These are phyloP conservation scores for Daldinia sp. DNA, from an alignment of 2,329 filamentous ascomycete species.

Conservation along the genomic window DNA sequence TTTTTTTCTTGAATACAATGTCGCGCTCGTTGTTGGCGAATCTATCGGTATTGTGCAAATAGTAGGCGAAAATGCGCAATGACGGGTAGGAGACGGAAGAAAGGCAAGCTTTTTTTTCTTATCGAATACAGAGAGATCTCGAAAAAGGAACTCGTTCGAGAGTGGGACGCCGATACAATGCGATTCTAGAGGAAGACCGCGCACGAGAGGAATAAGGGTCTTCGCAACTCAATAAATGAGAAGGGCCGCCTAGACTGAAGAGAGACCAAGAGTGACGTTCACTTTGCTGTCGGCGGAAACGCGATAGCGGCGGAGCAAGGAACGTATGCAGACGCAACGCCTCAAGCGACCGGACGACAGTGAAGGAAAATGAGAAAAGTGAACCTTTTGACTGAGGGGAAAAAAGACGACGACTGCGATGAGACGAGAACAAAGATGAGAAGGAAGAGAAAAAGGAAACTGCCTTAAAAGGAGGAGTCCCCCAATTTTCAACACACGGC, in stretches of 20 bases:
- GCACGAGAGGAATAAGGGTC: conserved; percentile 31
- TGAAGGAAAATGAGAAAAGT: conserved; percentile 34
- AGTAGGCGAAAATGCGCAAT: conserved; percentile 41
- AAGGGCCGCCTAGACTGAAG: conserved; percentile 39
- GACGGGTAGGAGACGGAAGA: conserved; percentile 40
- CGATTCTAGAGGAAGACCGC: conserved; percentile 42
- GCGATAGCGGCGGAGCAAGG: conserved; percentile 42
- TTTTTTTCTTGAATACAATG: conserved; percentile 25
- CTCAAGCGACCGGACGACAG: conserved; percentile 40
- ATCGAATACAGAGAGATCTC: conserved; percentile 36
- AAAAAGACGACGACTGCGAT: conserved; percentile 48
- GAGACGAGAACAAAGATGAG: conserved; percentile 52
- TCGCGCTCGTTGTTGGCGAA: conserved; percentile 39
- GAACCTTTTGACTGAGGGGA: conserved; percentile 40
- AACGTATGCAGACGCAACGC: conserved; percentile 40
- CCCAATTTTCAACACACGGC: conserved; percentile 55
- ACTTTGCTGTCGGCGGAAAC: conserved; percentile 29
- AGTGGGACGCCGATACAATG: conserved; percentile 42
- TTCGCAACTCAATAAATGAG: conserved; percentile 38
- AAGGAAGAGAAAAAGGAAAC: conserved; percentile 56
- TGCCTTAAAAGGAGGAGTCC: conserved; percentile 57
- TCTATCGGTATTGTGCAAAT: conserved; percentile 41
- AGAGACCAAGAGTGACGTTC: conserved; percentile 43
- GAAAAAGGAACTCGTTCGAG: conserved; percentile 42
- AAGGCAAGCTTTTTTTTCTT: conserved; percentile 18